Percentiles rank a stretch among this genome's conserved stretches.
Evolutionary conservation across 2,329 filamentous ascomycete species (phyloP).

Genomic region (Ascosphaera acerosa): DNA sequence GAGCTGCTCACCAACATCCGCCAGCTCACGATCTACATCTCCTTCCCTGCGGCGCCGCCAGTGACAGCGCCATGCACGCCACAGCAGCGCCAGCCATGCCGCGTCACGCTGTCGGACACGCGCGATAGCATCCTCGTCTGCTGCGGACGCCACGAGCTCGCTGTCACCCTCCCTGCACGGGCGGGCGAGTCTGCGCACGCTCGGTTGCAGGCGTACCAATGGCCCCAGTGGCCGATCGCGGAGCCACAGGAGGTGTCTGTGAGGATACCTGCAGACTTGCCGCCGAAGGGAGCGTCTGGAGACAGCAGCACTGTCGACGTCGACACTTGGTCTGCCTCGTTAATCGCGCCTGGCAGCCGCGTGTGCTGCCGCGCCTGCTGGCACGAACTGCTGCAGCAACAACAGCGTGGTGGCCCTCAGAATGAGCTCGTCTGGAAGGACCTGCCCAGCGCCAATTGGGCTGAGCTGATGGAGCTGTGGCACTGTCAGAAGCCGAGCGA

Average conservation of each 20-base stretch:
- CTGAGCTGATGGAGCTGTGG: constrained; percentile 99
- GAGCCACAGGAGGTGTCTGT: neutral
- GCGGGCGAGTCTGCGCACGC: neutral
- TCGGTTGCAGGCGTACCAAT: neutral
- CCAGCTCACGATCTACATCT: constrained; percentile 31
- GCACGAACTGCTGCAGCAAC: constrained; percentile 7
- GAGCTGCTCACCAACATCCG: constrained; percentile 36
- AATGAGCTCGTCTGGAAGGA: constrained; percentile 51
- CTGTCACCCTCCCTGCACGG: neutral
- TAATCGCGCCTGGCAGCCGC: constrained; percentile 12
- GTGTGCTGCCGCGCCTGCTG: constrained; percentile 17
- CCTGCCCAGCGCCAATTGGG: constrained; percentile 89
- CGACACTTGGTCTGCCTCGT: constrained; percentile 15
- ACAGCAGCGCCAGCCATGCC: no score
- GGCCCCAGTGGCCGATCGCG: neutral
- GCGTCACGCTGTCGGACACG: constrained; percentile 10
- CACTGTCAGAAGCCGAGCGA: constrained; percentile 79
- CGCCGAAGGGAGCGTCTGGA: neutral
- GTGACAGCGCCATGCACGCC: constrained; percentile 2
- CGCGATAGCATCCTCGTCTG: neutral
- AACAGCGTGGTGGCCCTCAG: no score
- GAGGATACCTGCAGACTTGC: neutral
- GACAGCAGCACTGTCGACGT: constrained; percentile 9
- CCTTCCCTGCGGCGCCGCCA: constrained; percentile 15
- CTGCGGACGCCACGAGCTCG: neutral